Evolutionary conservation across 306 rosid genomes (phyloP), one percentile per base, ranked within the genome.

Genomic region (Comarum palustre): DNA sequence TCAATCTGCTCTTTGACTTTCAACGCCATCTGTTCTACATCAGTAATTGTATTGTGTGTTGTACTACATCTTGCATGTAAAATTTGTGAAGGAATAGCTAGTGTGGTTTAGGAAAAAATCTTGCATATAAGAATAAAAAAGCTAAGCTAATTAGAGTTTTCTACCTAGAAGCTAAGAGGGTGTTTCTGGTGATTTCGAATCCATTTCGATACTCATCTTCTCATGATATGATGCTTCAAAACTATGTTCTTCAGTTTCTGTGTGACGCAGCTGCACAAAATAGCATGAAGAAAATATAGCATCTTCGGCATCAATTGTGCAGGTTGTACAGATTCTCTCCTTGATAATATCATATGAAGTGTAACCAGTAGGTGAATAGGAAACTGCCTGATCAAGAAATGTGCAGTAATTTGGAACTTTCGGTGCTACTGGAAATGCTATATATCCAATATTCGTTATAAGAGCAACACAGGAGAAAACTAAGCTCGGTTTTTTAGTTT

Each of bases 161-260:
- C n/a, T n/a, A n/a, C n/a, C n/a, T n/a, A n/a, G n/a, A n/a, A n/a
- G n/a, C n/a, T n/a, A n/a, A n/a, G n/a, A n/a, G n/a, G n/a, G 5
- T 32, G 36, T 32, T 32, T 32, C 36, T 32, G 36, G 36, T 32
- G 36, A 32, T 32, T 32, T 32, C n/a, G n/a, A n/a, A n/a, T n/a
- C n/a, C n/a, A n/a, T n/a, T n/a, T 32, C 36, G 36, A 32, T 32
- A 72, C 77, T 65, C 88, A 32, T 81, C 92, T 14, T 79, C 89
- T 73, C 83, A 83, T 72, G 88, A 82, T 81, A 84, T 83, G 84
- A 83, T 86, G 88, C 77, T 86, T 63, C 81, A 86, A 77, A 84
- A 86, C 80, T 87, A 78, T 69, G 88, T 89, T 48, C 80, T 92
- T 78, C 94, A 86, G 86, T 81, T 90, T 82, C 84, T 87, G 78